Evolutionary conservation across 2,329 filamentous ascomycete genomes (phyloP), one percentile per base, ranked within the genome.

Genomic region (Xylaria digitata): DNA sequence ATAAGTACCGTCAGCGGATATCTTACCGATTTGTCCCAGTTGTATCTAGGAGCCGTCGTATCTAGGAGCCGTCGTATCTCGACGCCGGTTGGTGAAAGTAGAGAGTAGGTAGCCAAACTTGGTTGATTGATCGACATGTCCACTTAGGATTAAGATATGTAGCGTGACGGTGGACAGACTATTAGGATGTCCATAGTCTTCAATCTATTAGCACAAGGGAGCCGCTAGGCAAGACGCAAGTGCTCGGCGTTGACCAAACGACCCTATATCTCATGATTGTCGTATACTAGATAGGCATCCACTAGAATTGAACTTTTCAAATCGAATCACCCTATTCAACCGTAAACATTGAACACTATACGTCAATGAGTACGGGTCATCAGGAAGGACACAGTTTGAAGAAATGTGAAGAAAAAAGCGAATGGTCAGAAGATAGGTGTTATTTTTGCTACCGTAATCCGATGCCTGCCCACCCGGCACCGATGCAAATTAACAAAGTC

Each of bases 391-490:
- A 61, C 40, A 56, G 11, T 8, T 43, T 19, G 8, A n/a, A 5
- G 34, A 49, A 37, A 3, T 5, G 6, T n/a, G 6, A 52, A 46
- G 53, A 52, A 61, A 21, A 60, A 61, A 21, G 60, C 61, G 19
- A 59, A 65, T 60, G 40, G 58, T 75, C 72, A 76, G 72, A 76
- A 74, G 67, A 72, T 72, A 72, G 70, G 70, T 76, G 71, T 67
- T 71, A 74, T 76, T 77, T 76, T 74, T 75, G 74, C 75, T 77
- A 71, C 76, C 74, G 72, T 65, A 69, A 70, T 69, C 72, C 74
- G 74, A 78, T 77, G 70, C 75, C 76, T 74, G 73, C 73, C 73
- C 74, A 72, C 75, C 75, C 69, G 73, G 75, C 74, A 71, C 74
- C 75, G 70, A 77, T 77, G 76, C 76, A 75, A 63, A 74, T 76